Conservation (phyloP, 2,329 filamentous ascomycete genomes). For the Thielaviopsis punctulata region DNA sequence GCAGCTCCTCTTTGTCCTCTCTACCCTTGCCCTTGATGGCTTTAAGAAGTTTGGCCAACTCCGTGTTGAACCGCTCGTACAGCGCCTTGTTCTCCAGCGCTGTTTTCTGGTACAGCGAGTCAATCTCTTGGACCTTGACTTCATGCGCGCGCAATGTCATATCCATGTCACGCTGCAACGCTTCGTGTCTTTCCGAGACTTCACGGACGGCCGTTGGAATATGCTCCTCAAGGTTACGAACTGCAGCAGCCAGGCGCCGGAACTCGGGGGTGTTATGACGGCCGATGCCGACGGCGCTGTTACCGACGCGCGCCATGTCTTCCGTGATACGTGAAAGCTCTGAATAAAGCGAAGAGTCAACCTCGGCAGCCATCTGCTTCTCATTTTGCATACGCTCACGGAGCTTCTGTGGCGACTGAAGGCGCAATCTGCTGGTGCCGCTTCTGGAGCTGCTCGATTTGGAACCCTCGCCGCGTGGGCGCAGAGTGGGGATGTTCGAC, state of each 20-base stretch:
- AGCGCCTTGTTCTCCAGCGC: conserved; percentile 84
- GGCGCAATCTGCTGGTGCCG: conserved; percentile 40
- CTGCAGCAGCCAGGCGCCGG: conserved; percentile 34
- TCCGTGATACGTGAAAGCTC: conserved; percentile 68
- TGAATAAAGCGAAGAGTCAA: conserved; percentile 50
- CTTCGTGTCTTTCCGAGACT: conserved; percentile 41
- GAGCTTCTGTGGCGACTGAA: conserved; percentile 56
- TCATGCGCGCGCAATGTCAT: conserved; percentile 57
- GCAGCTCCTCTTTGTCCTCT: conserved; percentile 63
- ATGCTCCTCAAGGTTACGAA: conserved; percentile 50
- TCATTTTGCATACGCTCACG: conserved; percentile 75
- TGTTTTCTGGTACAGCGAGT: conserved; percentile 75
- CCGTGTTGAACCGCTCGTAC: conserved; percentile 84
- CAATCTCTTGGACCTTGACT: conserved; percentile 61
- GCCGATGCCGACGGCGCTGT: conserved; percentile 18
- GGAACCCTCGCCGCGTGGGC: conserved; percentile 17
- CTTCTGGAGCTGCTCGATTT: conserved; percentile 18
- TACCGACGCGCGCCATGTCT: conserved; percentile 44
- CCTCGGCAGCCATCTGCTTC: conserved; percentile 53
- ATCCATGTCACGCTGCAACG: conserved; percentile 54
- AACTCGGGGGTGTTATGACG: conserved; percentile 24
- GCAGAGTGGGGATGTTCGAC: conserved; percentile 38
- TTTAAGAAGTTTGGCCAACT: conserved; percentile 66
- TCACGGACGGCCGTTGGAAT: conserved; percentile 43
- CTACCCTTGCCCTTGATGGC: conserved; percentile 55